Base-by-base conservation (phyloP, 331 rosid genomes). In the Ulmus americana region DNA sequence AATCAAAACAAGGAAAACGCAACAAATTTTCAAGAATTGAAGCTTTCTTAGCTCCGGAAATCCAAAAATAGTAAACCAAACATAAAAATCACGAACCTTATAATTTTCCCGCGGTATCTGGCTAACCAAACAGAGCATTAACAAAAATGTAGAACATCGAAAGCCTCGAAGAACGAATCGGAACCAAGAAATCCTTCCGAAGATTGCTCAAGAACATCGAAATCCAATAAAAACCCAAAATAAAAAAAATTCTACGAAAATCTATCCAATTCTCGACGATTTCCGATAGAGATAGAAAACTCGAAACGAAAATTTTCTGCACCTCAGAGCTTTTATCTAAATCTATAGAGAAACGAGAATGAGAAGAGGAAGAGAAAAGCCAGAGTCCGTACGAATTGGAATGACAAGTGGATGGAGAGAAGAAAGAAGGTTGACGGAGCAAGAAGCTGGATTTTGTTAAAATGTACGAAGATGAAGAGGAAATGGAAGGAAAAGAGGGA, bases 361-460 rank as follows among this genome's bases (percentile, higher is more conserved):
- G 10, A 18, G 53, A 28, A 38, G 55, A 14, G 0, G 44, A 47
- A 44, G 20, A 40, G 64, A n/a, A 53, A 15, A 15, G 11, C 38
- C 39, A 39, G 45, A 28, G 68, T 44, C 69, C 56, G 56, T 62
- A 62, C 57, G 39, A 47, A 20, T 51, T 60, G 63, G 2, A 6
- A 18, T 50, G 50, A 35, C 76, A 71, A 63, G 61, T 72, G 77
- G 71, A 63, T 15, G 49, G 9, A 47, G 42, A 5, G 42, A 54
- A 44, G 38, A 15, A 14, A 57, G 46, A 1, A 59, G 62, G 45
- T 4, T 9, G 65, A n/a, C 8, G 5, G 3, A 9, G 13, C 13
- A n/a, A 10, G 10, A n/a, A n/a, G 2, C 51, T 9, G 39, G 50
- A 9, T 18, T 6, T 62, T 35, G 12, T 39, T 0, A 22, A 55